These are phyloP conservation scores for Neurospora sp. DNA, from an alignment of 495 filamentous ascomycete species.

Conservation along the genomic window DNA sequence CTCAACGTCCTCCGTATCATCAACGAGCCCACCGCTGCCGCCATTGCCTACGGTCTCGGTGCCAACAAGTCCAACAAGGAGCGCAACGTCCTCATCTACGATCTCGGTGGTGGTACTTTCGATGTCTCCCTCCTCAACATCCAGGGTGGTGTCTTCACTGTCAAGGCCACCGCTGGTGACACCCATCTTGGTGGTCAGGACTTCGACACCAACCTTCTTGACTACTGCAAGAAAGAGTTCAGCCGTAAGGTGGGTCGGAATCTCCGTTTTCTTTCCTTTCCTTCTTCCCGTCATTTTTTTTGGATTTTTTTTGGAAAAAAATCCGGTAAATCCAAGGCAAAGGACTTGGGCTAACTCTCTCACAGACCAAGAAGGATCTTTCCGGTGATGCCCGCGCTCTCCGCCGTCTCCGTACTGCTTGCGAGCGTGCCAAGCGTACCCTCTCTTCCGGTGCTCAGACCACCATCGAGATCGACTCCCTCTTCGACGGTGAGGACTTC, in stretches of 20 bases:
- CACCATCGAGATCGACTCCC: conserved; percentile 97
- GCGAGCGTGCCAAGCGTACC: conserved; percentile 98
- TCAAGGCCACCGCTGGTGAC: conserved; percentile 97
- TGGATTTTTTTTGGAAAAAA: no score
- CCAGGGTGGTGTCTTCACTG: conserved; percentile 98
- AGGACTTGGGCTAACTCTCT: not conserved
- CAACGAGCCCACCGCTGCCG: conserved; percentile 97
- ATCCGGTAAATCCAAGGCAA: no score
- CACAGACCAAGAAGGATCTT: conserved; percentile 69
- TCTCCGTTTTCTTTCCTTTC: not conserved
- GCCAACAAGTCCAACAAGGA: conserved; percentile 88
- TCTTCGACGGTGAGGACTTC: conserved; percentile 96
- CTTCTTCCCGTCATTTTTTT: not conserved
- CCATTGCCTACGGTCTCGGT: conserved; percentile 95
- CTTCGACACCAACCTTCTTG: conserved; percentile 95
- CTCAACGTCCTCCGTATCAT: conserved; percentile 99
- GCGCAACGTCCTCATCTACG: conserved; percentile 98
- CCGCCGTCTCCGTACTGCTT: conserved; percentile 93
- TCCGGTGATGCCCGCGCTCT: conserved; percentile 91
- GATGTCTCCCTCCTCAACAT: conserved; percentile 98
- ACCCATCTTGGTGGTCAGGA: conserved; percentile 99
- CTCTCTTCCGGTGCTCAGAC: conserved; percentile 95
- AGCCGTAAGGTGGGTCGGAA: conserved; percentile 61
- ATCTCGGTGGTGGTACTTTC: conserved; percentile 98
- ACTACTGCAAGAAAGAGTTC: conserved; percentile 94